Evolutionary conservation across 306 rosid species (phyloP), one percentile per base, ranked within the genome.

Genomic region (Calophaca sinica): DNA sequence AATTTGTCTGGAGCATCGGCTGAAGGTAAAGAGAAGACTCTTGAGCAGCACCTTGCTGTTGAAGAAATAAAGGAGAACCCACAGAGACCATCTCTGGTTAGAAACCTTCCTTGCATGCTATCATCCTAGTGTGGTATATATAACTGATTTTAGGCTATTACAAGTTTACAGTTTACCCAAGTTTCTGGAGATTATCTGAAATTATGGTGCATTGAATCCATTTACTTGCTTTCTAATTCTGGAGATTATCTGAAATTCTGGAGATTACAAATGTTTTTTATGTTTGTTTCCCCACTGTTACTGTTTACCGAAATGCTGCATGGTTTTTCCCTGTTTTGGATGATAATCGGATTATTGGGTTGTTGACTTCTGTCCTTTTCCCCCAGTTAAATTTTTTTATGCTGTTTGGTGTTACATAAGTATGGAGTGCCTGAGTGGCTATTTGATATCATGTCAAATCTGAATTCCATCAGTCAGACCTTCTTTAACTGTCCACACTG

Each of bases 61-160:
- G 96, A 90, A 64, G 99, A 96, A 5, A 68, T 74, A 20, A 84
- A 69, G 65, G 98, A 89, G 78, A 83, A 70, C 79, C 93, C 92
- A 38, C 88, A 73, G 83, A 89, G 79, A 62, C 81, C 91, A 32
- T 84, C 97, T 68, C 50, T 80, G 91, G 99, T 92, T 75, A 72
- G 86, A 53, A 68, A 69, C 31, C 4, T 74, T 69, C 48, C 10
- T 57, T 78, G n/a, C 20, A 2, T 73, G 52, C 44, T 15, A 32
- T 65, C 4, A 12, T 44, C 52, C 48, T 51, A 33, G 4, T 69
- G 35, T 76, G 54, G 7, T 68, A 3, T 20, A 26, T 32, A 45
- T 45, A 11, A 44, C 20, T 66, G 63, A 33, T 57, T 36, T 75
- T 57, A 7, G 61, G 67, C 38, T 7, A 5, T 31, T 48, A 9